phyloP scores from a whole-genome alignment of 306 rosid species.

The Luffa aegyptiaca region DNA sequence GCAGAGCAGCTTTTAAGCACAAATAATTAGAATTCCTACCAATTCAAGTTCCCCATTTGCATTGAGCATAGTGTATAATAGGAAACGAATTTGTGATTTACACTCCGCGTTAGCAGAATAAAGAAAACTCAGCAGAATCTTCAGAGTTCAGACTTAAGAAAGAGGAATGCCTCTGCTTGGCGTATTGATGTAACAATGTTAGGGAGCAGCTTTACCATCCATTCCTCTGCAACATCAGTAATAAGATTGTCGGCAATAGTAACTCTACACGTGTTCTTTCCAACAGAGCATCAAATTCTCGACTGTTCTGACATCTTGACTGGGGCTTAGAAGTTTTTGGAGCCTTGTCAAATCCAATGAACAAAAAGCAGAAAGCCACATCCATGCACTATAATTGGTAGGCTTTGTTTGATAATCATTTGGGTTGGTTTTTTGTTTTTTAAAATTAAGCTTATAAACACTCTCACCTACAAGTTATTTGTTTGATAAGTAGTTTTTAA shows the following conservation, averaged over 20 bases:
- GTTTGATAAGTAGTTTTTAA: too few species aligned
- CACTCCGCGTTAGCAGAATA: conserved; percentile 27
- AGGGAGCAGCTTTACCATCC: conserved; percentile 68
- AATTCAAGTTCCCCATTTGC: not conserved
- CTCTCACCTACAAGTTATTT: too few species aligned
- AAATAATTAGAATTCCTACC: not conserved
- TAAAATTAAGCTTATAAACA: too few species aligned
- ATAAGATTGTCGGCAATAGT: conserved; percentile 15
- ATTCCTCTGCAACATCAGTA: conserved; percentile 60
- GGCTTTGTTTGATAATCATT: too few species aligned
- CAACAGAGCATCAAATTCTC: not conserved
- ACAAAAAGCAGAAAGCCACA: not conserved
- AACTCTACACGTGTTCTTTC: not conserved
- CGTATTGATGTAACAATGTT: conserved; percentile 82
- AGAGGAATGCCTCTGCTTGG: conserved; percentile 71
- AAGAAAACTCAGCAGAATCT: conserved; percentile 86
- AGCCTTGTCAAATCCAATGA: not conserved
- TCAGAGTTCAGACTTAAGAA: conserved; percentile 65
- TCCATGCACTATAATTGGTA: too few species aligned
- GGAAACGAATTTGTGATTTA: conserved; percentile 7
- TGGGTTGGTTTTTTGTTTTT: too few species aligned
- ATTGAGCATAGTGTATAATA: not conserved
- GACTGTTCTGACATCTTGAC: not conserved
- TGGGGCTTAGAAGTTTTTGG: not conserved
- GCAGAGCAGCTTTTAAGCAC: not conserved